Conservation (phyloP, 345 rosid genomes). For the Diplotaxis tenuifolia region DNA sequence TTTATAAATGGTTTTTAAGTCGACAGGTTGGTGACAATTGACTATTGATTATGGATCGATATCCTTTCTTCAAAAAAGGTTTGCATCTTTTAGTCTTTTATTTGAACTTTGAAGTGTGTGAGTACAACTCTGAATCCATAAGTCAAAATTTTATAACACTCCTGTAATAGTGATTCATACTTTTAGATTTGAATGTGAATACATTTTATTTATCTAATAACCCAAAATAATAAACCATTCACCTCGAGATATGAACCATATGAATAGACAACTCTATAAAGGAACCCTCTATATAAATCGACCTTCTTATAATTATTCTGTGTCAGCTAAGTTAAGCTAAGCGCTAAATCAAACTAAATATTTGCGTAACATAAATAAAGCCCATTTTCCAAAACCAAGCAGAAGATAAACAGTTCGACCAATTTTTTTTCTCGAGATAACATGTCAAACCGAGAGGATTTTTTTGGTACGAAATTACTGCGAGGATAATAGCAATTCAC, state of each 20-base stretch:
- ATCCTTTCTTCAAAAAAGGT: background rate
- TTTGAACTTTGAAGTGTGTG: background rate
- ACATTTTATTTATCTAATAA: background rate
- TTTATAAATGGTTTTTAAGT: background rate
- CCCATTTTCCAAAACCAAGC: background rate
- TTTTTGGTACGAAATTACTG: background rate
- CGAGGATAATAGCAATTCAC: background rate
- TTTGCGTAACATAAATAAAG: background rate
- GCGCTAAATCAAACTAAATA: no score
- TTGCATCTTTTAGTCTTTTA: background rate
- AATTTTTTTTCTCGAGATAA: background rate
- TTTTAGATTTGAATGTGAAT: background rate
- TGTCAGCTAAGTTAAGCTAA: background rate
- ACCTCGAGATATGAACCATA: slow-evolving; percentile 23
- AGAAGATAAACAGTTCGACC: background rate
- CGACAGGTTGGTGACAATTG: background rate
- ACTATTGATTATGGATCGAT: background rate
- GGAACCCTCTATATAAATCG: background rate
- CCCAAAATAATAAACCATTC: slow-evolving; percentile 1
- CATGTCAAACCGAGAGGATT: background rate
- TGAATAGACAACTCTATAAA: slow-evolving; percentile 15
- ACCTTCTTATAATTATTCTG: background rate
- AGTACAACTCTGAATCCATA: slow-evolving; percentile 11
- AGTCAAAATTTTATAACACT: background rate
- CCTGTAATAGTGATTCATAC: background rate